phyloP scores from a whole-genome alignment of 2,329 filamentous ascomycete species.

The Ophiocordyceps camponoti-saundersi region DNA sequence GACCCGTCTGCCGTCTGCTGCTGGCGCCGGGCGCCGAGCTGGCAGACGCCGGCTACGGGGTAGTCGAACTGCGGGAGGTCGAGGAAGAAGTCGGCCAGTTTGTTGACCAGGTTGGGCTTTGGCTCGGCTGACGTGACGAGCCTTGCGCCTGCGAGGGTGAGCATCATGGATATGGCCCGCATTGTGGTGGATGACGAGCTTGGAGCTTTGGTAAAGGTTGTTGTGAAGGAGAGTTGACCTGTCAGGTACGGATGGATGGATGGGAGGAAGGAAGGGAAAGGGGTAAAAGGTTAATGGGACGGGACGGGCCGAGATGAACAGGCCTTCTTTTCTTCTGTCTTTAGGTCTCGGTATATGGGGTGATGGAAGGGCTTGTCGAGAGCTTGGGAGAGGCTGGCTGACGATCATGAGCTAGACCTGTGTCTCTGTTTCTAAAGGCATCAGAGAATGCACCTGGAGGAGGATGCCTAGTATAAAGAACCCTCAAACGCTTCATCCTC shows the following conservation, averaged over 20 bases:
- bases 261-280: not conserved
- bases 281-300: not conserved
- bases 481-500: not conserved
- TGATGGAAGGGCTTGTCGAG: no score
- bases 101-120: not conserved
- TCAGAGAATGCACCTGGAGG: not conserved
- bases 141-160: not conserved
- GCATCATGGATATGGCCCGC: not conserved
- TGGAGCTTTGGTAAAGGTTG: no score
- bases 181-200: no score
- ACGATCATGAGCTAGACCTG: not conserved
- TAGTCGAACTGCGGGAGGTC: not conserved
- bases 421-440: not conserved
- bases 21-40: slow-evolving; percentile 3
- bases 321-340: not conserved
- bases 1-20: slow-evolving; percentile 4
- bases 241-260: not conserved
- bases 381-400: not conserved
- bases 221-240: no score
- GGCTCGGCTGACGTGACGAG: not conserved
- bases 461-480: not conserved
- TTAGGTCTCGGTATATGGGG: not conserved
- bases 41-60: slow-evolving; percentile 4
- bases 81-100: not conserved
- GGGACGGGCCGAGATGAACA: not conserved